Conservation (phyloP, 208 protist species). For the Novymonas esmeraldas region DNA sequence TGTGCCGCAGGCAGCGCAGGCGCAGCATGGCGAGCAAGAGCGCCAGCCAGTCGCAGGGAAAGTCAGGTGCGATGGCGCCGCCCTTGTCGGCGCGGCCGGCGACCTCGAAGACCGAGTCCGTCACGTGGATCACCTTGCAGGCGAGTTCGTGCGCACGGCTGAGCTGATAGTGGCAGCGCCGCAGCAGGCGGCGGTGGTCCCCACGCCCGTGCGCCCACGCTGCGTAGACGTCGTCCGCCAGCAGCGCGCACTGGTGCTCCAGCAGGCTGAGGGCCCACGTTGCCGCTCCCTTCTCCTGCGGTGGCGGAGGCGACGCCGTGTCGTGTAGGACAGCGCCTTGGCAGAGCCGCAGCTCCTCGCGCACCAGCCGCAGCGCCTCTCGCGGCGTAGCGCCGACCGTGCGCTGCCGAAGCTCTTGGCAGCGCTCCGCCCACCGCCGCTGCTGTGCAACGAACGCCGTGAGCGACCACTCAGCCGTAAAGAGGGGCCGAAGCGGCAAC, state of each 20-base stretch:
- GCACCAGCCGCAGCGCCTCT: slow-evolving; percentile 16
- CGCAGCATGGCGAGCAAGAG: slow-evolving; percentile 28
- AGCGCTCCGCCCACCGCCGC: slow-evolving; percentile 15
- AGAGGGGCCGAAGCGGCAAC: neutral
- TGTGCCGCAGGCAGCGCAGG: slow-evolving; percentile 36
- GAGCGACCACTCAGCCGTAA: slow-evolving; percentile 15
- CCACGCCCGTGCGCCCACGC: neutral
- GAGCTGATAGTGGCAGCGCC: neutral
- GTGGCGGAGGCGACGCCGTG: neutral
- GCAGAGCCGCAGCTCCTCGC: slow-evolving; percentile 10
- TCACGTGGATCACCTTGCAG: slow-evolving; percentile 18
- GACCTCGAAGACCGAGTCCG: slow-evolving; percentile 21
- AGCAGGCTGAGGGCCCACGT: slow-evolving; percentile 44
- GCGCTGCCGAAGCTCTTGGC: slow-evolving; percentile 8
- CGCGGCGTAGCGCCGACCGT: neutral
- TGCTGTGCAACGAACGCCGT: slow-evolving; percentile 20
- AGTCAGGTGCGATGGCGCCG: slow-evolving; percentile 5
- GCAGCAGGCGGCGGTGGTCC: neutral
- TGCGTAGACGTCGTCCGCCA: slow-evolving; percentile 14
- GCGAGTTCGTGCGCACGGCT: neutral
- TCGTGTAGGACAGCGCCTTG: neutral
- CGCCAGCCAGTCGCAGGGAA: slow-evolving; percentile 6
- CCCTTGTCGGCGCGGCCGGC: neutral
- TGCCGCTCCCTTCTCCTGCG: slow-evolving; percentile 6
- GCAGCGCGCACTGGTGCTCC: slow-evolving; percentile 30